phyloP scores from a whole-genome alignment of 768 basidiomycete species.

The Agaricus subrufescens region DNA sequence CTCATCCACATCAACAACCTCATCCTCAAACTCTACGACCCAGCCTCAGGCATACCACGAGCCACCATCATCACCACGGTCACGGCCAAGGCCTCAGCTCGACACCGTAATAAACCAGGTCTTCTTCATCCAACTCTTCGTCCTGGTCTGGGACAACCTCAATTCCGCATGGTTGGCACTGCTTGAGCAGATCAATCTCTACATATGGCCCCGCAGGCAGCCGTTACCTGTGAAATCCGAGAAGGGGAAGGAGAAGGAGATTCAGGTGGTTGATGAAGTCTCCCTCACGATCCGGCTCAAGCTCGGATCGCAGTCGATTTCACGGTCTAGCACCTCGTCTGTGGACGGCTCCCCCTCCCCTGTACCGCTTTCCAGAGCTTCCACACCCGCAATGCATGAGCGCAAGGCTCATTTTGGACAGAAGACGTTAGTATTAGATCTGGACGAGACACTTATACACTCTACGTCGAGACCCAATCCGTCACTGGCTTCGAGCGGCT shows the following conservation, averaged over 20 bases:
- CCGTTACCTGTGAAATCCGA: background rate
- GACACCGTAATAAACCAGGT: slow-evolving; percentile 50
- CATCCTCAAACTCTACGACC: slow-evolving; percentile 18
- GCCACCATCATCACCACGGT: slow-evolving; percentile 14
- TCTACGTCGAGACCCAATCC: slow-evolving; percentile 82
- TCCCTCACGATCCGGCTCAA: background rate
- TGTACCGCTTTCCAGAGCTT: slow-evolving; percentile 29
- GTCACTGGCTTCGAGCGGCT: slow-evolving; percentile 39
- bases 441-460: slow-evolving; percentile 98
- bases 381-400: slow-evolving; percentile 44
- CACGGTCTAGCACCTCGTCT: slow-evolving; percentile 5
- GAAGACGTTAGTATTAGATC: slow-evolving; percentile 94
- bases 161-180: slow-evolving; percentile 57
- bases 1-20: slow-evolving; percentile 19
- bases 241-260: slow-evolving; percentile 18
- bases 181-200: slow-evolving; percentile 14
- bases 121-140: slow-evolving; percentile 67
- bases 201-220: slow-evolving; percentile 13
- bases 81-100: slow-evolving; percentile 33
- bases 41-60: slow-evolving; percentile 23
- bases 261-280: slow-evolving; percentile 6
- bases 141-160: slow-evolving; percentile 65
- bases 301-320: background rate
- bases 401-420: slow-evolving; percentile 72
- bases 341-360: slow-evolving; percentile 9